A percentile compares a stretch with the other conserved stretches of the same genome.
These are phyloP conservation scores for Aspergillus transmontanensis DNA, from an alignment of 2,329 filamentous ascomycete species.

Conservation along the genomic window DNA sequence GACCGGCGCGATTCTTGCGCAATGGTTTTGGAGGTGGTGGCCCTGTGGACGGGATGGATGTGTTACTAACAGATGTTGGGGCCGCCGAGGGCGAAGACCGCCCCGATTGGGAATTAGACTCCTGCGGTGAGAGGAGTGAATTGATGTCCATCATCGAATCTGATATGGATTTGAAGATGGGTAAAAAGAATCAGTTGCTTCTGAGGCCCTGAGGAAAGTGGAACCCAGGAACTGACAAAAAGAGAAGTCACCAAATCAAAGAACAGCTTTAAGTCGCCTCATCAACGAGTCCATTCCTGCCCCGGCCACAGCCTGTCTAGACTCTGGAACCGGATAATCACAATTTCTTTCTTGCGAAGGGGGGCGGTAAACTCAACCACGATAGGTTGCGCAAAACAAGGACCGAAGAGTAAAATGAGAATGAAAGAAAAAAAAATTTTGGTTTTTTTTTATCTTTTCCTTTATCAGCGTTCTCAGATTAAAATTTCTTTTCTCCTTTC, in stretches of 20 bases:
- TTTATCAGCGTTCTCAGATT: neutral
- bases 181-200: slow-evolving; percentile 18
- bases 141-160: slow-evolving; percentile 48
- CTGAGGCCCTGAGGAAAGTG: slow-evolving; percentile 16
- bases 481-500: neutral
- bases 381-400: slow-evolving; percentile 3
- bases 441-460: neutral
- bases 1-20: slow-evolving; percentile 38
- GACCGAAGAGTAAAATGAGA: neutral
- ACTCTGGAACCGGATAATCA: slow-evolving; percentile 15
- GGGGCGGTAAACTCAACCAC: neutral
- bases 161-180: slow-evolving; percentile 13
- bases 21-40: slow-evolving; percentile 41
- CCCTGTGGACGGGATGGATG: slow-evolving; percentile 26
- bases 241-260: slow-evolving; percentile 24
- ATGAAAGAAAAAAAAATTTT: neutral
- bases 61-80: slow-evolving; percentile 29
- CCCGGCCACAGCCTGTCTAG: slow-evolving; percentile 28
- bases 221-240: slow-evolving; percentile 7
- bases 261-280: slow-evolving; percentile 31
- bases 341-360: neutral
- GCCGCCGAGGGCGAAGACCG: slow-evolving; percentile 34
- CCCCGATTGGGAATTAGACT: slow-evolving; percentile 42
- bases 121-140: slow-evolving; percentile 48
- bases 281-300: slow-evolving; percentile 42